Percentiles rank a stretch among this genome's conserved stretches.
Conservation (phyloP, 179 eudicot genomes). For the Beta macrorhiza region DNA sequence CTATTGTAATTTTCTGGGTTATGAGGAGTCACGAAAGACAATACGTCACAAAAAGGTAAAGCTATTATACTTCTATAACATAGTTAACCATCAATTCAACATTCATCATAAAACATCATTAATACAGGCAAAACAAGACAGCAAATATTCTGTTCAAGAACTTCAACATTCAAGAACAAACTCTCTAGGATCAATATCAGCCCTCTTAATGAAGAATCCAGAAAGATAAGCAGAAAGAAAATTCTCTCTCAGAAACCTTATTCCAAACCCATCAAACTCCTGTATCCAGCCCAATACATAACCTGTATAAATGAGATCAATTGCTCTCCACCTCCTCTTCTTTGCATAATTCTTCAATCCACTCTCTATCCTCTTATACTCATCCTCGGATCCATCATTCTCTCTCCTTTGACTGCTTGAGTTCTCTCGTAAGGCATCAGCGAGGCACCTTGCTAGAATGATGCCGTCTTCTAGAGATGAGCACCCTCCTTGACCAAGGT, state of each 20-base stretch:
- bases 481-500: constrained; percentile 68
- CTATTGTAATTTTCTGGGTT: no score
- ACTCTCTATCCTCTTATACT: constrained; percentile 30
- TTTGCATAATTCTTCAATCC: constrained; percentile 33
- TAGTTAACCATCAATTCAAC: no score
- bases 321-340: constrained; percentile 38
- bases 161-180: constrained; percentile 18
- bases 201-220: constrained; percentile 26
- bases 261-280: constrained; percentile 26
- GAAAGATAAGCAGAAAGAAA: constrained; percentile 28
- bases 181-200: constrained; percentile 38
- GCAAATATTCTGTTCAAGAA: neutral
- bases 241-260: constrained; percentile 35
- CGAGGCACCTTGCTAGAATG: constrained; percentile 42
- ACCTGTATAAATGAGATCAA: constrained; percentile 35
- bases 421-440: constrained; percentile 26
- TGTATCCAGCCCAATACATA: constrained; percentile 30
- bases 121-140: no score
- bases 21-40: no score
- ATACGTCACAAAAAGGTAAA: no score
- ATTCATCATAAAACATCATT: no score
- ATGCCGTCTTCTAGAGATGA: constrained; percentile 55
- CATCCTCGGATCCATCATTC: constrained; percentile 3
- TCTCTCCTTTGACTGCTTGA: neutral
- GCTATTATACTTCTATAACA: no score